Base-by-base conservation (phyloP, 805 yeast species). In the Metschnikowia similis region DNA sequence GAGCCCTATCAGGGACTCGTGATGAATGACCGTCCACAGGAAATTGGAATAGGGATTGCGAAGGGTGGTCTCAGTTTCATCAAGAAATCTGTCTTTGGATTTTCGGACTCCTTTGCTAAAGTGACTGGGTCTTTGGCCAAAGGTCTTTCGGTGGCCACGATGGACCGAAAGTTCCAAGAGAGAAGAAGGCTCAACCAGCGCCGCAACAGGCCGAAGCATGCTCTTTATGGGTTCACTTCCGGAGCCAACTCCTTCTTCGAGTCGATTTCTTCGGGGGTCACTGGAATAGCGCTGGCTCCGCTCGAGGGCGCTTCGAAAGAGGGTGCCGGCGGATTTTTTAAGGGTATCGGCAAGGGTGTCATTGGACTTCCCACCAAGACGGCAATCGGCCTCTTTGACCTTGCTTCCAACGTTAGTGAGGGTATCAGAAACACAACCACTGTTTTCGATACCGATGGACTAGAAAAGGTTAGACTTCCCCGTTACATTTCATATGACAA, bases 1-100 rank as follows among this genome's bases (percentile, higher is more conserved):
- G 98, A 92, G 63, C 99, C 99, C 3, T 94, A 92, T 61, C 94
- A 90, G 63, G 99, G 99, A 0, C 88, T 89, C 58, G 82, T 92
- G 44, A 81, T 94, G 80, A 92, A 87, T 54, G 99, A 94, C 66
- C 74, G 97, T 35, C 99, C 99, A 0, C 96, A 89, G 62, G 99
- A 95, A 58, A 72, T 94, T 36, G 98, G 99, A 37, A 87, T 94
- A 51, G 95, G 96, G 3, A 67, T 94, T 40, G 99, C 99, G 1
- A 92, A 90, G 64, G 99, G 99, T 51, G 96, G 98, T 0, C 70
- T 89, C 54, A 88, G 96, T 66, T 94, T 94, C 71, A 76, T 95
- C 63, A 91, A 92, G 64, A 94, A 94, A 70, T 87, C 97, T 0
- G 92, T 94, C 0, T 95, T 87, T 72, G 98, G 99, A 3, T 77